Percentiles rank a stretch among this genome's conserved stretches.
phyloP scores from a whole-genome alignment of 2,329 filamentous ascomycete species.

The Lasiodiplodia citricola region DNA sequence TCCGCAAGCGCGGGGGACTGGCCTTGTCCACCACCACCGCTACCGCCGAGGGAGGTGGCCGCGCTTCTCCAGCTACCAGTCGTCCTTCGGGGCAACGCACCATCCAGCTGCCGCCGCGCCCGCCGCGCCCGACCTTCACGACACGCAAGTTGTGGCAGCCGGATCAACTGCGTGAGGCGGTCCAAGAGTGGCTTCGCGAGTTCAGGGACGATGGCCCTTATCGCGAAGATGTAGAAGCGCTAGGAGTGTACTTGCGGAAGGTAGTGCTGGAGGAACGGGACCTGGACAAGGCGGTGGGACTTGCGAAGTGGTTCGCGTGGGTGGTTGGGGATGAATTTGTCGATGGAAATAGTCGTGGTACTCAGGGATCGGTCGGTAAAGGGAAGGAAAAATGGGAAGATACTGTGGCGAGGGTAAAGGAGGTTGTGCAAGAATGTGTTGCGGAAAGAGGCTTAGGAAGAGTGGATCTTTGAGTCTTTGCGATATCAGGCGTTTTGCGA shows the following conservation, averaged over 20 bases:
- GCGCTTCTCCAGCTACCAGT: background rate
- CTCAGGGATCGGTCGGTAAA: slow-evolving; percentile 6
- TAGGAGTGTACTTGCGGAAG: slow-evolving; percentile 72
- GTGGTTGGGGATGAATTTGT: slow-evolving; percentile 40
- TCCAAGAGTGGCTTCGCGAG: slow-evolving; percentile 76
- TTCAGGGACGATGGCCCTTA: slow-evolving; percentile 79
- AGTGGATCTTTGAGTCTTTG: slow-evolving; percentile 45
- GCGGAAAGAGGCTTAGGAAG: slow-evolving; percentile 51
- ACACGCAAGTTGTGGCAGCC: slow-evolving; percentile 59
- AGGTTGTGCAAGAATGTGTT: slow-evolving; percentile 49
- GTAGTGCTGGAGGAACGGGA: slow-evolving; percentile 80
- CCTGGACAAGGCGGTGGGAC: slow-evolving; percentile 72
- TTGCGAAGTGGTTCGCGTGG: slow-evolving; percentile 69
- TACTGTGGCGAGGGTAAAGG: slow-evolving; percentile 48
- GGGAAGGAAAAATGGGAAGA: slow-evolving; percentile 39
- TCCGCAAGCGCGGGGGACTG: slow-evolving; percentile 36
- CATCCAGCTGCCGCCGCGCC: slow-evolving; percentile 55
- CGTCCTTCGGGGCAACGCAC: slow-evolving; percentile 43
- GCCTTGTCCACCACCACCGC: background rate
- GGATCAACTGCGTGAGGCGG: slow-evolving; percentile 72
- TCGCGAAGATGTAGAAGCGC: slow-evolving; percentile 73
- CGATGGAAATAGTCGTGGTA: slow-evolving; percentile 18
- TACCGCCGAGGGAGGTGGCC: slow-evolving; percentile 21
- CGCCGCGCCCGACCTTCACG: slow-evolving; percentile 66
- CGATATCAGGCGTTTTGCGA: background rate